A percentile compares a stretch with the other conserved stretches of the same genome.
phyloP scores from a whole-genome alignment of 768 basidiomycete species.

The Leucosporidium creatinivorum region DNA sequence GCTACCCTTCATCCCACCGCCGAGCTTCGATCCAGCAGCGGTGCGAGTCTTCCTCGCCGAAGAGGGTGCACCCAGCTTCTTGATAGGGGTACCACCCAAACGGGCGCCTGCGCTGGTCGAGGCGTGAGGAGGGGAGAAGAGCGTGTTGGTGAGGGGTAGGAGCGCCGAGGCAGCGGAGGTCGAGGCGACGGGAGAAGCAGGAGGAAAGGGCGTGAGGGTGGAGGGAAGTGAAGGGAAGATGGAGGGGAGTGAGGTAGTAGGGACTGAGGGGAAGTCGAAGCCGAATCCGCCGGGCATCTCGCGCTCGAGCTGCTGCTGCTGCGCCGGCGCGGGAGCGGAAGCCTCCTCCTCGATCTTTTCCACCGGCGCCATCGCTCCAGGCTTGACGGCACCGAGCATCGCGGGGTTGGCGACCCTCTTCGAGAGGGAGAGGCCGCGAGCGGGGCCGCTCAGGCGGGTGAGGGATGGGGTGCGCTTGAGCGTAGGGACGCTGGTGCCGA shows the following conservation, averaged over 20 bases:
- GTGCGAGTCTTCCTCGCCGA: neutral
- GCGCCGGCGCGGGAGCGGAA: no score
- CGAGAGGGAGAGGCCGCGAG: neutral
- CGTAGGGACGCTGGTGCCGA: neutral
- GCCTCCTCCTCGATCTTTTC: neutral
- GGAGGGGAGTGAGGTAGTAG: neutral
- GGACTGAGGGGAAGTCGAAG: neutral
- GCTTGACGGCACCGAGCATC: constrained; percentile 1
- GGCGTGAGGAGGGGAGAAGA: neutral
- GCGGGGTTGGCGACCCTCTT: constrained; percentile 1
- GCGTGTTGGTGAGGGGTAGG: neutral
- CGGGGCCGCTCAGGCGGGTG: neutral
- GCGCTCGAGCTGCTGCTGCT: neutral
- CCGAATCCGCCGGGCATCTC: neutral
- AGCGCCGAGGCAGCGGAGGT: neutral
- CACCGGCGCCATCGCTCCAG: neutral
- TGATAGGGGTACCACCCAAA: neutral
- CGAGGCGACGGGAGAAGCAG: neutral
- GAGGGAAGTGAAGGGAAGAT: neutral
- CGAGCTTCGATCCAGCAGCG: neutral
- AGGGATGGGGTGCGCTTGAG: neutral
- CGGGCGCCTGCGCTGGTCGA: neutral
- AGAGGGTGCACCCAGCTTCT: neutral
- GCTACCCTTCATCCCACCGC: neutral
- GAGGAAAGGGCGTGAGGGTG: neutral